Evolutionary conservation across 495 filamentous ascomycete species (phyloP).

Genomic region (Apiosordaria backusii): DNA sequence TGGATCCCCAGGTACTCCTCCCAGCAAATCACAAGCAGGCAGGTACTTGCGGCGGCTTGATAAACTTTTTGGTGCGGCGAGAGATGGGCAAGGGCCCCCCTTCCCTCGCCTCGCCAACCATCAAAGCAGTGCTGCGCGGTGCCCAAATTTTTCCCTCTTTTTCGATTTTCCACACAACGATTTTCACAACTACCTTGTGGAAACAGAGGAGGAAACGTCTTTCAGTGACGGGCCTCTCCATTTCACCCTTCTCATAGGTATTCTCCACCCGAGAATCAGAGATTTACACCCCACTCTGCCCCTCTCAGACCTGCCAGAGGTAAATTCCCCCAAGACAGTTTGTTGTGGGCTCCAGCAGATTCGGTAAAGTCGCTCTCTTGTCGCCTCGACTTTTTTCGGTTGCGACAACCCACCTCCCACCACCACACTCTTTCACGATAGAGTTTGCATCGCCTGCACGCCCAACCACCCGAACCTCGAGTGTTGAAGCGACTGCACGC

Average conservation of each 20-base stretch:
- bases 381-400: conserved; percentile 17
- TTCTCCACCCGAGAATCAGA: conserved; percentile 33
- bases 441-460: conserved; percentile 20
- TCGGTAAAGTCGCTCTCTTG: conserved; percentile 20
- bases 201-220: conserved; percentile 23
- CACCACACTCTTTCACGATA: conserved; percentile 32
- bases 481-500: conserved; percentile 14
- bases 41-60: not conserved
- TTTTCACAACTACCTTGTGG: conserved; percentile 20
- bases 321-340: conserved; percentile 21
- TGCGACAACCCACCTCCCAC: conserved; percentile 20
- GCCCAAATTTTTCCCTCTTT: conserved; percentile 23
- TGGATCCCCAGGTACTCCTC: not conserved
- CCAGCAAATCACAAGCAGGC: not conserved
- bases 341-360: conserved; percentile 13
- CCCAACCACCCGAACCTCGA: conserved; percentile 22
- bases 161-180: conserved; percentile 28
- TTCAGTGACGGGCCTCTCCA: conserved; percentile 19
- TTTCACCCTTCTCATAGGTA: conserved; percentile 19
- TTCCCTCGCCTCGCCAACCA: conserved; percentile 19
- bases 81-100: conserved; percentile 12
- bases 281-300: conserved; percentile 41
- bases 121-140: conserved; percentile 14
- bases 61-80: conserved; percentile 2
- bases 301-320: conserved; percentile 2